Conservation (phyloP, 75 land plant species). For the Selaginella moellendorffii region DNA sequence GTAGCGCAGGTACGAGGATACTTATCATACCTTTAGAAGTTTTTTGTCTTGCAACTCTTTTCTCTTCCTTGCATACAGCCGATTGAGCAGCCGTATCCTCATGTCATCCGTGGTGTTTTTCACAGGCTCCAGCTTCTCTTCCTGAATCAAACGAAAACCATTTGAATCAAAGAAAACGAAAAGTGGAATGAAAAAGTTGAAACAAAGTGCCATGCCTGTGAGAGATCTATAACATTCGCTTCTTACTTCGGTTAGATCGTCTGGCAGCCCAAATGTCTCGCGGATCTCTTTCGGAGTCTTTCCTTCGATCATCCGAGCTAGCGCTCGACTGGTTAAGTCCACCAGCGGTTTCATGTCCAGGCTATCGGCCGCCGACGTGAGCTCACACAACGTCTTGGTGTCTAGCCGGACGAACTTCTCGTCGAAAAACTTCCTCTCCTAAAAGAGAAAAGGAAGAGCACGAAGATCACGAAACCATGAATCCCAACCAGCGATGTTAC, state of each 20-base stretch:
- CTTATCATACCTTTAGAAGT: slow-evolving; percentile 48
- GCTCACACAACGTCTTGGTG: slow-evolving; percentile 71
- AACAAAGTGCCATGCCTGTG: too few species aligned
- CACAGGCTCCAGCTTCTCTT: slow-evolving; percentile 89
- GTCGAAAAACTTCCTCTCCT: slow-evolving; percentile 87
- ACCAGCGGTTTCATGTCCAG: slow-evolving; percentile 87
- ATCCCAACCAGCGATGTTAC: slow-evolving; percentile 9
- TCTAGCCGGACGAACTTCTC: slow-evolving; percentile 78
- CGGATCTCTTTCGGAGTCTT: slow-evolving; percentile 91
- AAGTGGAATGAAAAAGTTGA: neutral
- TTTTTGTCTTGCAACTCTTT: slow-evolving; percentile 82
- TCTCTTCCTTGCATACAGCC: slow-evolving; percentile 83
- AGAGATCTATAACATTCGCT: too few species aligned
- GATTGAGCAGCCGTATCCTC: slow-evolving; percentile 69
- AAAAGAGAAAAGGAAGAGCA: too few species aligned
- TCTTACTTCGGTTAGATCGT: slow-evolving; percentile 90
- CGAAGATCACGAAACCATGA: neutral
- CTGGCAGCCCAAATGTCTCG: slow-evolving; percentile 84
- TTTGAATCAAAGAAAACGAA: too few species aligned
- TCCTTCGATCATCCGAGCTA: slow-evolving; percentile 96
- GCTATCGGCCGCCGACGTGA: slow-evolving; percentile 95
- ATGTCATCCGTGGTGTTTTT: slow-evolving; percentile 84
- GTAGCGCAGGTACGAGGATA: neutral
- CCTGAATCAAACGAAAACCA: slow-evolving; percentile 30
- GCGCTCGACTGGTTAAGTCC: slow-evolving; percentile 82